Evolutionary conservation across 495 filamentous ascomycete species (phyloP).

Genomic region (Aspergillus taichungensis): DNA sequence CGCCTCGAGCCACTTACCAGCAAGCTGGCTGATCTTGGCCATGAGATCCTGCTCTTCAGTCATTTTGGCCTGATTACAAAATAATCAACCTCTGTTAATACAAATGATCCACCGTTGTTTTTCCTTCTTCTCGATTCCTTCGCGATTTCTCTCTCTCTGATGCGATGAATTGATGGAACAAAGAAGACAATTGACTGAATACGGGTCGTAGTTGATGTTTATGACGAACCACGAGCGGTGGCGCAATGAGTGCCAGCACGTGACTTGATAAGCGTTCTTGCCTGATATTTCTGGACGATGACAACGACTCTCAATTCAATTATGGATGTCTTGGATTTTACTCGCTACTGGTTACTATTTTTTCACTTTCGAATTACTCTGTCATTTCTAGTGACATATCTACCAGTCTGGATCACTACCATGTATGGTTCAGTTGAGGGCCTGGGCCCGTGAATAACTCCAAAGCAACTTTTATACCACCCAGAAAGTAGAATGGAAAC

Average conservation of each 20-base stretch:
- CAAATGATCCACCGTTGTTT: not conserved
- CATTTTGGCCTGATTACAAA: slow-evolving; percentile 35
- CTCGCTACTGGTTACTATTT: no score
- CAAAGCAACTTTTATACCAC: slow-evolving; percentile 3
- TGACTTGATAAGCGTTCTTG: not conserved
- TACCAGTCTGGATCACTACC: not conserved
- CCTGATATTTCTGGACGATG: no score
- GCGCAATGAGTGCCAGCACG: not conserved
- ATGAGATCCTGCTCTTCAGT: slow-evolving; percentile 67
- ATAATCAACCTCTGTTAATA: slow-evolving; percentile 3
- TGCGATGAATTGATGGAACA: no score
- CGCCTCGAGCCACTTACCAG: slow-evolving; percentile 43
- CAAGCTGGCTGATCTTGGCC: slow-evolving; percentile 64
- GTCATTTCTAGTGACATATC: not conserved
- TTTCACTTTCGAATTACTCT: no score
- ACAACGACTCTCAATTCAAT: no score
- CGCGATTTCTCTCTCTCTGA: no score
- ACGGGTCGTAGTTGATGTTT: no score
- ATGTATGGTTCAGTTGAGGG: slow-evolving; percentile 1
- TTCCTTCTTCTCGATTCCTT: not conserved
- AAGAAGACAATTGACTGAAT: no score
- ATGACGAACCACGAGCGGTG: not conserved
- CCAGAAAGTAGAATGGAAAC: slow-evolving; percentile 4
- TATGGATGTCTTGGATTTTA: no score
- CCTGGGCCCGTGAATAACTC: not conserved